Conservation (phyloP, 2,329 filamentous ascomycete genomes). For the Pseudogymnoascus sp. region DNA sequence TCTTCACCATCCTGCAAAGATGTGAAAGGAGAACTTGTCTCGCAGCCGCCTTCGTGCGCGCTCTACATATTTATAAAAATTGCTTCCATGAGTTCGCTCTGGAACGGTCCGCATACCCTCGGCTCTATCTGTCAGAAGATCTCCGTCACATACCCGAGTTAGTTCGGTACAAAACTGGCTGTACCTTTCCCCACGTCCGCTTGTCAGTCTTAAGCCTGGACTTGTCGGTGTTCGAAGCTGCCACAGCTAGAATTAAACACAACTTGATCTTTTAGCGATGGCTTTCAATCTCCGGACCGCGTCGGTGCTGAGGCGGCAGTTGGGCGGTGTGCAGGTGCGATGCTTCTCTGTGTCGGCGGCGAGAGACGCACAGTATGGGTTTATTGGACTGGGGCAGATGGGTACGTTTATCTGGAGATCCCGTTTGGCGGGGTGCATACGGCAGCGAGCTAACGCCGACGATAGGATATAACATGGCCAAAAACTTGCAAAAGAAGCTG, state of each 20-base stretch:
- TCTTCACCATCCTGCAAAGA: constrained; percentile 2
- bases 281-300: not conserved
- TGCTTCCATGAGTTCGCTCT: not conserved
- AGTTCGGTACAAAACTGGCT: not conserved
- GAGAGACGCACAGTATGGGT: constrained; percentile 45
- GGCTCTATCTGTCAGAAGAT: not conserved
- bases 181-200: not conserved
- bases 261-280: not conserved
- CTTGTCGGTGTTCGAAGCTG: not conserved
- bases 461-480: constrained; percentile 63
- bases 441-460: not conserved
- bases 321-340: constrained; percentile 18
- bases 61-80: not conserved
- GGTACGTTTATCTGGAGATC: constrained; percentile 33
- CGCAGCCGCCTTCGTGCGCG: not conserved
- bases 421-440: constrained; percentile 7
- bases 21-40: not conserved
- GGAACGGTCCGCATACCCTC: not conserved
- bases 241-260: not conserved
- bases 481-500: constrained; percentile 59
- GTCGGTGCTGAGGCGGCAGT: not conserved
- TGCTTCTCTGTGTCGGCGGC: constrained; percentile 38
- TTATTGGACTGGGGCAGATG: constrained; percentile 53
- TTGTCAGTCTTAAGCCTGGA: not conserved
- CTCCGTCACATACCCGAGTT: constrained; percentile 1